phyloP scores from a whole-genome alignment of 179 eudicot species.

The Silene noctiflora region DNA sequence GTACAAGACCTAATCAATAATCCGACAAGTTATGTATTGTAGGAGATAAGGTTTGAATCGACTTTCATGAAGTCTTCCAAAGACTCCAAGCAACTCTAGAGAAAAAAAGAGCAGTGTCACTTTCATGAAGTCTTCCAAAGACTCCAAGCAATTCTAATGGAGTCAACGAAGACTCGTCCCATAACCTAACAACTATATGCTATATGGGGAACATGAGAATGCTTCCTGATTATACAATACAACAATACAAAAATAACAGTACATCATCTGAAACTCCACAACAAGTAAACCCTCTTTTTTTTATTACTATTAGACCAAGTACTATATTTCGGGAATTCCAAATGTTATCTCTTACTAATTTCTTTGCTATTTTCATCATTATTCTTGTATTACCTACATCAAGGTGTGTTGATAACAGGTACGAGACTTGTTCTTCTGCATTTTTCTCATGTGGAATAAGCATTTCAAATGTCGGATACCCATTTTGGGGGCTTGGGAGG shows the following conservation, averaged over 20 bases:
- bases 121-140: neutral
- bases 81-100: neutral
- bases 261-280: neutral
- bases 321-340: too few species aligned
- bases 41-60: too few species aligned
- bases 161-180: neutral
- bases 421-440: neutral
- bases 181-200: too few species aligned
- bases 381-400: neutral
- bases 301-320: too few species aligned
- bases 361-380: neutral
- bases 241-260: neutral
- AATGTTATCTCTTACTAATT: neutral
- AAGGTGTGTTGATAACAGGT: neutral
- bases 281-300: neutral
- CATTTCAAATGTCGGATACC: constrained; percentile 14
- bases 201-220: too few species aligned
- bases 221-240: neutral
- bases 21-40: too few species aligned
- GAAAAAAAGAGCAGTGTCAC: neutral
- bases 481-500: constrained; percentile 24
- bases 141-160: neutral
- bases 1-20: too few species aligned
- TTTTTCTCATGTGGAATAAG: constrained; percentile 12
- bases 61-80: neutral